Percentiles rank a stretch among this genome's conserved stretches.
Evolutionary conservation across 768 basidiomycete genomes (phyloP).

Genomic region (Tylopilus sp.): DNA sequence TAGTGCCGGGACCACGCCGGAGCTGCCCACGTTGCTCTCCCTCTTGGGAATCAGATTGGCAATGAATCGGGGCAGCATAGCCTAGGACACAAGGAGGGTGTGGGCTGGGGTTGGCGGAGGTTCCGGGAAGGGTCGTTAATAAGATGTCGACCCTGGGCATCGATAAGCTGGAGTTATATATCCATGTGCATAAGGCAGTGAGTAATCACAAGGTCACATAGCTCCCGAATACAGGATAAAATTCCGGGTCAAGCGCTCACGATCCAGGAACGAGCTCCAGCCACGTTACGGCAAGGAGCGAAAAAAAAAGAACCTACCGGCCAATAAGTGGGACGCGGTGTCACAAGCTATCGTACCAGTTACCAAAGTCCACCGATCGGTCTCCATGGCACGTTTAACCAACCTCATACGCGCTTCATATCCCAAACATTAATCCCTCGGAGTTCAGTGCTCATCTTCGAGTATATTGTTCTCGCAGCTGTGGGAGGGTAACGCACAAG

Average conservation of each 20-base stretch:
- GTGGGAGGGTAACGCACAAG: background rate
- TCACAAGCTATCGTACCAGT: background rate
- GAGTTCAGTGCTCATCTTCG: background rate
- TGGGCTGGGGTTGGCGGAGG: background rate
- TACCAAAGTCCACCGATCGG: background rate
- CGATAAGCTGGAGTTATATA: constrained; percentile 8
- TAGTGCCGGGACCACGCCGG: constrained; percentile 43
- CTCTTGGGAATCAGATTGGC: constrained; percentile 46
- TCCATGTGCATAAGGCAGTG: background rate
- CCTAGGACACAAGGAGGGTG: background rate
- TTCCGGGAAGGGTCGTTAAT: background rate
- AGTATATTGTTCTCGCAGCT: background rate
- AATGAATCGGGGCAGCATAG: constrained; percentile 35
- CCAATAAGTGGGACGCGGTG: no score
- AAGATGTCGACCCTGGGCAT: background rate
- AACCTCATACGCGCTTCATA: background rate
- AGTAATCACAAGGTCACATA: constrained; percentile 7
- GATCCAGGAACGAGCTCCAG: constrained; percentile 15
- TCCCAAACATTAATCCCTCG: background rate
- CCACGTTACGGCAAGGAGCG: constrained; percentile 14
- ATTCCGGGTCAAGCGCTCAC: constrained; percentile 1
- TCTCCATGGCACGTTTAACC: background rate
- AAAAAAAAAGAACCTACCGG: constrained; percentile 1
- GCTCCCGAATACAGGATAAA: constrained; percentile 13
- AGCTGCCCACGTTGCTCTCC: constrained; percentile 34